Evolutionary conservation across 2,329 filamentous ascomycete species (phyloP).

Genomic region (Kalaharituber pfeilii): DNA sequence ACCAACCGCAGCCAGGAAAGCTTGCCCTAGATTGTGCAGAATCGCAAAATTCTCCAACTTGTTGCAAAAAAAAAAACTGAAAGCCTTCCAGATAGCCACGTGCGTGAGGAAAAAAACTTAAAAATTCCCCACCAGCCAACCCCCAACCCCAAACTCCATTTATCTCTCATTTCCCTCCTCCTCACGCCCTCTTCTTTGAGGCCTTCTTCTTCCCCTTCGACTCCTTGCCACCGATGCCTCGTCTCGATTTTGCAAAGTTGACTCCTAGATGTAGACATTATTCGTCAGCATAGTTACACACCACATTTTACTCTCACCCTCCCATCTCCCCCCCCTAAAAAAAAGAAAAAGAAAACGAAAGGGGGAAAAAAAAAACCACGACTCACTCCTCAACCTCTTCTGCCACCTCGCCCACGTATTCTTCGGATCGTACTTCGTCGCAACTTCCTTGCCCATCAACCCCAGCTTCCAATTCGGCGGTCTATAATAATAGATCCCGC

Average conservation of each 20-base stretch:
- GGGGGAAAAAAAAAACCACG: not conserved
- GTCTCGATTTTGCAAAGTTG: not conserved
- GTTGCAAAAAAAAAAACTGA: not conserved
- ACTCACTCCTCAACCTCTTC: slow-evolving; percentile 13
- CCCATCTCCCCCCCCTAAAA: not conserved
- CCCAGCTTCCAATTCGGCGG: slow-evolving; percentile 18
- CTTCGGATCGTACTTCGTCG: slow-evolving; percentile 10
- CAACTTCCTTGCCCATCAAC: slow-evolving; percentile 15
- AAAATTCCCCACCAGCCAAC: not conserved
- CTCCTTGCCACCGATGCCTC: not conserved
- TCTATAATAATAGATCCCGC: slow-evolving; percentile 13
- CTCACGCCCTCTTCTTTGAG: not conserved
- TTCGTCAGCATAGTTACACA: not conserved
- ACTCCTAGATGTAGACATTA: not conserved
- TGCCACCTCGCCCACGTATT: slow-evolving; percentile 14
- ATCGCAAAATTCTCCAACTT: no score
- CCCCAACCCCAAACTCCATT: not conserved
- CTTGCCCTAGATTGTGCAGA: no score
- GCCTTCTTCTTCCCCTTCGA: not conserved
- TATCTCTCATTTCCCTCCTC: not conserved
- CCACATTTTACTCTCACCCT: not conserved
- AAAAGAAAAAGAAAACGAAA: not conserved
- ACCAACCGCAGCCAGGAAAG: no score
- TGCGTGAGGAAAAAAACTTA: not conserved
- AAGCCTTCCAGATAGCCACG: no score